Percentiles rank a stretch among this genome's conserved stretches.
Evolutionary conservation across 371 early-diverging fungal species (phyloP).

Genomic region (Rhizopus delemar): DNA sequence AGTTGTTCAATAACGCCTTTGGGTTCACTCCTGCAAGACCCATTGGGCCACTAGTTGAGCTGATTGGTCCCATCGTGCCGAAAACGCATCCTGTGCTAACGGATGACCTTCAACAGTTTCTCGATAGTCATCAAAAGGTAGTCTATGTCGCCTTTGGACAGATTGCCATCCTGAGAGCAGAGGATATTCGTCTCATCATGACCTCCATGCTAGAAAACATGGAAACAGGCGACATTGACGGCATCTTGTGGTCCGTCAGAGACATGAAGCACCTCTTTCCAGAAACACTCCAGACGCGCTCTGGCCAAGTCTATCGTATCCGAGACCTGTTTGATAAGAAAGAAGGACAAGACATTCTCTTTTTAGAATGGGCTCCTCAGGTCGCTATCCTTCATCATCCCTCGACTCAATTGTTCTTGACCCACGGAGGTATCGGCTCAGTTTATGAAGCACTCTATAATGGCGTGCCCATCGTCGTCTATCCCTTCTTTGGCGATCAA

Average conservation of each 20-base stretch:
- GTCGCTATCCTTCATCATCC: conserved; percentile 38
- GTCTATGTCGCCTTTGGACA: conserved; percentile 46
- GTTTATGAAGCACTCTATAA: conserved; percentile 36
- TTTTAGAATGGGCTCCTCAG: conserved; percentile 42
- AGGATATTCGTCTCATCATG: conserved; percentile 23
- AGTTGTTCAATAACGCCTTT: conserved; percentile 25
- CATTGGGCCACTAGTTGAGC: conserved; percentile 32
- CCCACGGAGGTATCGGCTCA: conserved; percentile 42
- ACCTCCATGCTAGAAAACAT: conserved; percentile 20
- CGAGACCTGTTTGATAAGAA: conserved; percentile 1
- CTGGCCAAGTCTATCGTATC: conserved; percentile 8
- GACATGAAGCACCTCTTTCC: conserved; percentile 9
- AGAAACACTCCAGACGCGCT: conserved; percentile 1
- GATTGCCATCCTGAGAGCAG: conserved; percentile 5
- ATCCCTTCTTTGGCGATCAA: conserved; percentile 49
- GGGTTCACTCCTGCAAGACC: conserved; percentile 32
- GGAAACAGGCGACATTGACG: conserved; percentile 29
- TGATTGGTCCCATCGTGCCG: conserved; percentile 36
- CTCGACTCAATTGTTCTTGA: conserved; percentile 31
- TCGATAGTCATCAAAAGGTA: conserved; percentile 23
- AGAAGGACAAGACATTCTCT: conserved; percentile 10
- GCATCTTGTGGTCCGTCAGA: conserved; percentile 35
- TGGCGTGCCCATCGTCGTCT: conserved; percentile 31
- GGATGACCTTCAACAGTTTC: conserved; percentile 8
- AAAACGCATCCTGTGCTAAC: conserved; percentile 22